Evolutionary conservation across 2,329 filamentous ascomycete species (phyloP).

Genomic region (Colletotrichum horii): DNA sequence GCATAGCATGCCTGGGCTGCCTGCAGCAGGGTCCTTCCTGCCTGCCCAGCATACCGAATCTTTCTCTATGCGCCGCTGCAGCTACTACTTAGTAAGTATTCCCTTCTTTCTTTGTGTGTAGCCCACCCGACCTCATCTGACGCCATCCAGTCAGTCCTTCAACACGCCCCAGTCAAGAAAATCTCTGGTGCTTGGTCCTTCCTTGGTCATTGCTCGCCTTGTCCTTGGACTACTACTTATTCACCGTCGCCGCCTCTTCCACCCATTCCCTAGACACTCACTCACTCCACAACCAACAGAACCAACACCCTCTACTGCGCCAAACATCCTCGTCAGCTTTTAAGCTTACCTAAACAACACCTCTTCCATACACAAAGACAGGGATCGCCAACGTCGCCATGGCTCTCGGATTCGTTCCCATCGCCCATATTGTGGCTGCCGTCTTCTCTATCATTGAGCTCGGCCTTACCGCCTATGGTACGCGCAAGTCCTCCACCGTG

Average conservation of each 20-base stretch:
- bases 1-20: no score
- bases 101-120: no score
- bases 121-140: neutral
- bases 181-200: neutral
- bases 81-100: no score
- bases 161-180: neutral
- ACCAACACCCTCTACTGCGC: neutral
- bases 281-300: neutral
- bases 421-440: conserved; percentile 65
- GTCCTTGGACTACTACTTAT: conserved; percentile 8
- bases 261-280: no score
- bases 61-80: neutral
- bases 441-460: conserved; percentile 77
- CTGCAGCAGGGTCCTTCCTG: neutral
- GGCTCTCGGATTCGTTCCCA: conserved; percentile 11
- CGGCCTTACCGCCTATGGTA: conserved; percentile 77
- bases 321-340: neutral
- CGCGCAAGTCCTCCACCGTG: conserved; percentile 22
- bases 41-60: neutral
- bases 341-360: neutral
- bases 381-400: neutral
- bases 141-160: conserved; percentile 7
- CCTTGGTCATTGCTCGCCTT: neutral
- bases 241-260: neutral
- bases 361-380: neutral